A percentile compares a stretch with the other conserved stretches of the same genome.
These are phyloP conservation scores for Dioscorea cayenensis DNA, from an alignment of 116 monocot species.

Conservation along the genomic window DNA sequence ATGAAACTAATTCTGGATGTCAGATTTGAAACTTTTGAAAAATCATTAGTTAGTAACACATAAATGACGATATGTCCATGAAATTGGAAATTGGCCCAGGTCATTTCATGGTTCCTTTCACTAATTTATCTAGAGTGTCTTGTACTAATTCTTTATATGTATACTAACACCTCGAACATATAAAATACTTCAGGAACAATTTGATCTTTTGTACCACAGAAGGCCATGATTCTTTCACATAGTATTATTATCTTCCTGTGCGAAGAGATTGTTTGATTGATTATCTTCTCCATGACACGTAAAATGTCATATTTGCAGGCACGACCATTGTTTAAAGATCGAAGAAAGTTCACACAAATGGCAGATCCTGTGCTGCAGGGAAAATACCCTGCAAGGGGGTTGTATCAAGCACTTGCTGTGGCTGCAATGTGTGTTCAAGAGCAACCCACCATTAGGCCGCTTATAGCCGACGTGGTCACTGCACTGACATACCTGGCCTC, in stretches of 20 bases:
- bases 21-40: background rate
- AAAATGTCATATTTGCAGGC: constrained; percentile 26
- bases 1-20: background rate
- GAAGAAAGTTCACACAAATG: constrained; percentile 49
- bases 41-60: background rate
- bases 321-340: constrained; percentile 43
- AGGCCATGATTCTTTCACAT: background rate
- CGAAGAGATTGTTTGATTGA: background rate
- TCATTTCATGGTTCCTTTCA: no score
- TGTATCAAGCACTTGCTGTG: constrained; percentile 56
- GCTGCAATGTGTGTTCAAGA: constrained; percentile 66
- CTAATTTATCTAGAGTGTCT: no score
- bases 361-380: constrained; percentile 53
- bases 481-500: constrained; percentile 62
- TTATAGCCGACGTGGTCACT: constrained; percentile 45
- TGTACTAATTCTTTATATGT: no score
- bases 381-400: constrained; percentile 30
- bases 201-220: background rate
- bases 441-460: constrained; percentile 38
- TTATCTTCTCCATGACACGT: background rate
- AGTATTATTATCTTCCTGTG: background rate
- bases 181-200: background rate
- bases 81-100: no score
- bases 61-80: no score
- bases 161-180: no score